These are phyloP conservation scores for Aspergillus ellipticus DNA, from an alignment of 495 filamentous ascomycete genomes.

Conservation along the genomic window DNA sequence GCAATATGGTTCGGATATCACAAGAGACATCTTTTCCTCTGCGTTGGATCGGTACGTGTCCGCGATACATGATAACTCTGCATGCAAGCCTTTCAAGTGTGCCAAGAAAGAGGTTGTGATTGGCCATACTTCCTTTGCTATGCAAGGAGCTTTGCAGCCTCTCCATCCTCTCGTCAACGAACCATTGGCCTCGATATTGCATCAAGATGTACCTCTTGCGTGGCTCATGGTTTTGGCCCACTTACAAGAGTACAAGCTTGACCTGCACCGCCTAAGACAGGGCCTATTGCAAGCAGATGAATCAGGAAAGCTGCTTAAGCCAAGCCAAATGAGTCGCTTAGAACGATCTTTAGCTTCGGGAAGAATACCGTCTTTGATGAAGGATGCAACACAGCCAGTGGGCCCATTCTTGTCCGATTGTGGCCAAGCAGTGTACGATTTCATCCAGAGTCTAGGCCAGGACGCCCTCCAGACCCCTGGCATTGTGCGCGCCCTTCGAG, in stretches of 20 bases:
- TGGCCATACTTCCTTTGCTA: conserved; percentile 24
- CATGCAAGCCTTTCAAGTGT: conserved; percentile 32
- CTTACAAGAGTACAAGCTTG: conserved; percentile 37
- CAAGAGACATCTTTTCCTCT: conserved; percentile 15
- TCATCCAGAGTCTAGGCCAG: conserved; percentile 33
- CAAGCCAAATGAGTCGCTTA: conserved; percentile 62
- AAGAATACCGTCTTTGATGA: conserved; percentile 55
- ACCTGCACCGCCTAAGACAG: conserved; percentile 37
- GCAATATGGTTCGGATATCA: conserved; percentile 18
- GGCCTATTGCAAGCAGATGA: conserved; percentile 33
- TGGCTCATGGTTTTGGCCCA: conserved; percentile 31
- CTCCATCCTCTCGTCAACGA: conserved; percentile 46
- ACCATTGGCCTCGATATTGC: conserved; percentile 33
- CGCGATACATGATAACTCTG: conserved; percentile 36
- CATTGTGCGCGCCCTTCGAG: conserved; percentile 32
- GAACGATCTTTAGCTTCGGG: conserved; percentile 61
- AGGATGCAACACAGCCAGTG: conserved; percentile 60
- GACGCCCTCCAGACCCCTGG: conserved; percentile 24
- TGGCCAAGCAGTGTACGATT: conserved; percentile 39
- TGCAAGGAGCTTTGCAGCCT: conserved; percentile 32
- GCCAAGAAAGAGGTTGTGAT: conserved; percentile 25
- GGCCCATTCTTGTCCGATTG: conserved; percentile 43
- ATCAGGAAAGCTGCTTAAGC: conserved; percentile 43
- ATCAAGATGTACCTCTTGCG: conserved; percentile 20
- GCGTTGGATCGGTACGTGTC: conserved; percentile 31